Base-by-base conservation (phyloP, 768 basidiomycete genomes). In the Crepidotus variabilis region DNA sequence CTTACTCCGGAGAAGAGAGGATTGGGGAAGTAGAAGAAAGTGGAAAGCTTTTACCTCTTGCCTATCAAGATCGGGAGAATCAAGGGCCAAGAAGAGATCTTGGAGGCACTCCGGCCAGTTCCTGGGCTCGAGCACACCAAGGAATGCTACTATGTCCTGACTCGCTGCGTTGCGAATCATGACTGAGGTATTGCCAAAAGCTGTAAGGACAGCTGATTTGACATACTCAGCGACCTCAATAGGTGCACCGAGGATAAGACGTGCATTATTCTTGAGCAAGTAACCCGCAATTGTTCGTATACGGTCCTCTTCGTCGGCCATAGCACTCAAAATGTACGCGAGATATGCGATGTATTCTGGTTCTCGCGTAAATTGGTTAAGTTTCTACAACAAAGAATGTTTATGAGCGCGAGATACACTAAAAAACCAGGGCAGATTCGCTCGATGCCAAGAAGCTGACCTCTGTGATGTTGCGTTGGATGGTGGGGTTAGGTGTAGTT, bases 291-390 rank as follows among this genome's bases (percentile, higher is more conserved):
- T 95, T 57, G 92, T 91, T 52, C 96, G 86, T 70, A 96, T 93
- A 50, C 90, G 88, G 68, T 93, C 94, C 67, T 94, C 89, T 74
- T 98, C 94, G 58, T 83, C 78, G 1, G 87, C 79, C 77, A 91
- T 75, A 47, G 80, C 78, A 56, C 88, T 86, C 60, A 98, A 85
- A 75, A 98, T 94, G 70, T 95, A 92, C 20, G 90, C 90, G 60
- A 99, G 86, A 81, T 99, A 98, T 56, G 89, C 94, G 58, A 94
- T 87, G 71, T 97, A 98, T 71, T 97, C 94, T 47, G 94, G 91
- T 60, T 88, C 87, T 65, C 87, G 86, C 67, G 91, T 88, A 72
- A 92, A 94, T 59, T 77, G 81, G 71, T 90, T 92, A 61, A 94
- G 80, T 89, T 92, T 92, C 91, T 94, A 63, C 6, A 49, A 49